Evolutionary conservation across 257 asterid species (phyloP).

Genomic region (Scutellaria baicalensis): DNA sequence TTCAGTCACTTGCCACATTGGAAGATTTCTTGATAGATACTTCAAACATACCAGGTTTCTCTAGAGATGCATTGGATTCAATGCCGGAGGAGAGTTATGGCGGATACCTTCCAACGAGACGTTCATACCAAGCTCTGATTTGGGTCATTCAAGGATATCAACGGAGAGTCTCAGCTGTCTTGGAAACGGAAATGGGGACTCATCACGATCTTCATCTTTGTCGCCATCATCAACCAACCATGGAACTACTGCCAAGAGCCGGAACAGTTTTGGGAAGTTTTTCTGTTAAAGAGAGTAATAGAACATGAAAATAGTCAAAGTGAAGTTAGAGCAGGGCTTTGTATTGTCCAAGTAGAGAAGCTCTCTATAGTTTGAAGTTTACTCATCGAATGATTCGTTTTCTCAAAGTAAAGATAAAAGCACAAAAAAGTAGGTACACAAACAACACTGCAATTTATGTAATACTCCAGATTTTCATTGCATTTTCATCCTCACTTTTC

Average conservation of each 20-base stretch:
- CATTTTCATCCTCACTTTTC: background rate
- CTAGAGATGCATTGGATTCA: conserved; percentile 26
- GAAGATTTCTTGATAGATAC: conserved; percentile 81
- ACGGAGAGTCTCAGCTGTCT: conserved; percentile 18
- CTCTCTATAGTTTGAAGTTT: background rate
- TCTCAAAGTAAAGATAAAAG: background rate
- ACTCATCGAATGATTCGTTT: background rate
- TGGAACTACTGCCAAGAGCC: conserved; percentile 23
- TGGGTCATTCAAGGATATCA: conserved; percentile 21
- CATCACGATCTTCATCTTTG: conserved; percentile 30
- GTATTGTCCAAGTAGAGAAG: background rate
- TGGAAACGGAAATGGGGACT: conserved; percentile 36
- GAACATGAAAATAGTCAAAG: conserved; percentile 26
- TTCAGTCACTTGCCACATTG: conserved; percentile 66
- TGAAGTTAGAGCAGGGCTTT: background rate
- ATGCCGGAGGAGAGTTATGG: conserved; percentile 21
- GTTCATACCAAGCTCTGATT: conserved; percentile 9
- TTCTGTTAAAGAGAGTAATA: conserved; percentile 41
- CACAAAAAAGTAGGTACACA: background rate
- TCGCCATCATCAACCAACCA: conserved; percentile 31
- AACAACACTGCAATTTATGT: background rate
- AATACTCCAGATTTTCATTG: background rate
- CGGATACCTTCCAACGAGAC: conserved; percentile 26
- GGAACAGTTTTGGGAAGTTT: conserved; percentile 50
- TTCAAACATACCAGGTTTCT: conserved; percentile 50